Percentiles rank a stretch among this genome's conserved stretches.
phyloP scores from a whole-genome alignment of 129 eudicot species.

The Flaveria trinervia region DNA sequence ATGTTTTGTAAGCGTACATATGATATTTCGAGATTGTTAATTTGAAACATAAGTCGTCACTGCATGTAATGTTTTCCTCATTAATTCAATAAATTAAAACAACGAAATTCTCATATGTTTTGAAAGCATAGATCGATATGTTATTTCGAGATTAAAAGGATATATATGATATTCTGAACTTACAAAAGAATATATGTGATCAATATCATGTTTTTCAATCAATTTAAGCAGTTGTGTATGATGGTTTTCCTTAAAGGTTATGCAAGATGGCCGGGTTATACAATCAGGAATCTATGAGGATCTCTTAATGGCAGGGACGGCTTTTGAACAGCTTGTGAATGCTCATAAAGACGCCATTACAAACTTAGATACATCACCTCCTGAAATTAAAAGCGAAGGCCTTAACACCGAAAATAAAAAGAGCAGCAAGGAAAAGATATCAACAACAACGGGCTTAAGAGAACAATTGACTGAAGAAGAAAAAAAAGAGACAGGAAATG shows the following conservation, averaged over 20 bases:
- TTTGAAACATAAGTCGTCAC: too few relatives aligned
- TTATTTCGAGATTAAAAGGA: too few relatives aligned
- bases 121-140: too few relatives aligned
- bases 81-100: too few relatives aligned
- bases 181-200: background rate
- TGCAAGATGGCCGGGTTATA: conserved; percentile 59
- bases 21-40: too few relatives aligned
- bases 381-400: conserved; percentile 14
- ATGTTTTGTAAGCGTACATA: too few relatives aligned
- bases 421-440: conserved; percentile 37
- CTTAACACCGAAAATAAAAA: conserved; percentile 14
- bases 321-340: conserved; percentile 68
- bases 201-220: background rate
- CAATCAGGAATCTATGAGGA: conserved; percentile 70
- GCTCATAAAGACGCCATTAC: conserved; percentile 61
- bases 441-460: conserved; percentile 24
- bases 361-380: conserved; percentile 37
- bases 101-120: too few relatives aligned
- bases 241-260: conserved; percentile 45
- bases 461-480: conserved; percentile 69
- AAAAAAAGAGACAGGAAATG: conserved; percentile 52
- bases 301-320: conserved; percentile 57
- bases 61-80: too few relatives aligned
- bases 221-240: background rate
- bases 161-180: too few relatives aligned